Evolutionary conservation across 2,329 filamentous ascomycete species (phyloP).

Genomic region (Seiridium cupressi): DNA sequence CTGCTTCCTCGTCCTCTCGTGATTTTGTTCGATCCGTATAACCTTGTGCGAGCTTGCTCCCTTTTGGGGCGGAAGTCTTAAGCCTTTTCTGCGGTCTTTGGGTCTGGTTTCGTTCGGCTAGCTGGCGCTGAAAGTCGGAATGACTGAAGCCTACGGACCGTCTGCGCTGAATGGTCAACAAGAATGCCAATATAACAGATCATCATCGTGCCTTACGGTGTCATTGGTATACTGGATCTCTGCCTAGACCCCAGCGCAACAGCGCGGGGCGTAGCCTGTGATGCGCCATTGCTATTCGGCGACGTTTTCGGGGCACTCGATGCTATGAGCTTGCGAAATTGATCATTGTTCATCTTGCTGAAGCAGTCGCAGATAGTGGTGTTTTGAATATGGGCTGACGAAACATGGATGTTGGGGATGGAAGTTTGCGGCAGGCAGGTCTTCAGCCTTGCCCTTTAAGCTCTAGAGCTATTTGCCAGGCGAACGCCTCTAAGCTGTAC

Average conservation of each 20-base stretch:
- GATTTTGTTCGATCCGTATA: slow-evolving; percentile 80
- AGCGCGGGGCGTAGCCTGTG: slow-evolving; percentile 33
- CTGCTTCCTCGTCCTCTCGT: slow-evolving; percentile 52
- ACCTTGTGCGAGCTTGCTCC: slow-evolving; percentile 73
- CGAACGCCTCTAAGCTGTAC: too few species aligned
- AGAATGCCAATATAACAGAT: too few species aligned
- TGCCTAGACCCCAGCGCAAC: slow-evolving; percentile 71
- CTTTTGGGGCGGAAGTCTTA: slow-evolving; percentile 78
- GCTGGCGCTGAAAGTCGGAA: slow-evolving; percentile 78
- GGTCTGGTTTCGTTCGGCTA: slow-evolving; percentile 68
- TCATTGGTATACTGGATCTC: slow-evolving; percentile 87
- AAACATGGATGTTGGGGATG: background rate
- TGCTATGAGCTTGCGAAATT: slow-evolving; percentile 80
- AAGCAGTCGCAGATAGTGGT: background rate
- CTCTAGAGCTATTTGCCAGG: background rate
- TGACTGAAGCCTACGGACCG: slow-evolving; percentile 60
- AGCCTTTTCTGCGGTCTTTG: slow-evolving; percentile 66
- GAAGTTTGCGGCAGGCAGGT: background rate
- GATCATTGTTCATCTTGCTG: slow-evolving; percentile 82
- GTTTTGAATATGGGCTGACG: background rate
- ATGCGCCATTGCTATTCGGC: slow-evolving; percentile 43
- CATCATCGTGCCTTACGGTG: slow-evolving; percentile 59
- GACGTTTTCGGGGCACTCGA: slow-evolving; percentile 40
- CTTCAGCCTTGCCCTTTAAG: background rate
- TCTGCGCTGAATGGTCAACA: slow-evolving; percentile 32